Percentiles rank a stretch among this genome's conserved stretches.
phyloP scores from a whole-genome alignment of 116 monocot species.

The Papilionanthe hybrid region DNA sequence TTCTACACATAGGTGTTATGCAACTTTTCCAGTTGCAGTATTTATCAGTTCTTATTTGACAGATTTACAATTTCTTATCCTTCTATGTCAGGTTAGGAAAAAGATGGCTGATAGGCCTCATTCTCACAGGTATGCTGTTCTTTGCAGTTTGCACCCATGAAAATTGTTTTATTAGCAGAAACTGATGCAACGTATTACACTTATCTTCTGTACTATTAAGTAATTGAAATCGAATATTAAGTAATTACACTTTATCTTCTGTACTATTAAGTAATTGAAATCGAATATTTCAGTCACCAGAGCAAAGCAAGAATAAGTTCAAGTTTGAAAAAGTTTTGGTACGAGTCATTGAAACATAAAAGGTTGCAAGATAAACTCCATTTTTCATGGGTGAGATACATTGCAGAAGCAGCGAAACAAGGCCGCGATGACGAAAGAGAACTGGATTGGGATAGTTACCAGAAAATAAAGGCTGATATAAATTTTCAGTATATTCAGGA shows the following conservation, averaged over 20 bases:
- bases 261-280: neutral
- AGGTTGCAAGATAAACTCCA: constrained; percentile 39
- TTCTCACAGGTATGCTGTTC: constrained; percentile 51
- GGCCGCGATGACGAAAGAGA: constrained; percentile 50
- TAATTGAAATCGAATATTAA: constrained; percentile 8
- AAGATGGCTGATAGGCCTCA: constrained; percentile 60
- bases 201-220: neutral
- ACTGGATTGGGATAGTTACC: constrained; percentile 82
- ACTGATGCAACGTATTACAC: neutral
- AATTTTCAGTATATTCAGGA: constrained; percentile 19
- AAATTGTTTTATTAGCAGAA: too few species aligned
- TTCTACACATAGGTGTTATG: too few species aligned
- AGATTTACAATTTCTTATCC: neutral
- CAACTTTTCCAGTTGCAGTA: neutral
- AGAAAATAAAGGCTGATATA: constrained; percentile 57
- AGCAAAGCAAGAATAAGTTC: constrained; percentile 68
- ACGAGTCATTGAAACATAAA: constrained; percentile 40
- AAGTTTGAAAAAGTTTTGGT: constrained; percentile 55
- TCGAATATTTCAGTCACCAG: constrained; percentile 36
- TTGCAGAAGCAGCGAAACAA: constrained; percentile 60
- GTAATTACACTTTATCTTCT: neutral
- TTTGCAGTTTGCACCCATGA: too few species aligned
- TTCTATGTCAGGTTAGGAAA: constrained; percentile 59
- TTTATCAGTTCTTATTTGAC: neutral
- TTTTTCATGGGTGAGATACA: constrained; percentile 40